Conservation (phyloP, 768 basidiomycete genomes). For the Lentinula detonsa region DNA sequence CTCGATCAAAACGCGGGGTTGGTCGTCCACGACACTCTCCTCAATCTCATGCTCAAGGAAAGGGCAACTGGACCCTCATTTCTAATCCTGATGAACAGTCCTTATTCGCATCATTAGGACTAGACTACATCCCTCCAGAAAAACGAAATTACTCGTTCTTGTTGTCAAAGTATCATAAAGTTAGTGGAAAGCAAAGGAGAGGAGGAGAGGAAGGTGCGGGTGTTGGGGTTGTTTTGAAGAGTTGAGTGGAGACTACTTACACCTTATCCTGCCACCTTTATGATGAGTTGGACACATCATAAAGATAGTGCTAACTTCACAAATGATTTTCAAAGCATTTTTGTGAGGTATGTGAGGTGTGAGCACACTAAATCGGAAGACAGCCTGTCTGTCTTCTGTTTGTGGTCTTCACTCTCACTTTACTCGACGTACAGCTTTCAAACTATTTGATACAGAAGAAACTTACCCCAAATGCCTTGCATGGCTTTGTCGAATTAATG, state of each 20-base stretch:
- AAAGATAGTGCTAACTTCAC: too few relatives aligned
- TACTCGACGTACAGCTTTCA: too few relatives aligned
- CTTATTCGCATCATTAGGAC: constrained; percentile 17
- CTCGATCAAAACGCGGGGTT: neutral
- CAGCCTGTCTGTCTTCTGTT: too few relatives aligned
- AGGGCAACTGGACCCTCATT: constrained; percentile 15
- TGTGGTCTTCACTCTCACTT: too few relatives aligned
- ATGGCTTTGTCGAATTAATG: too few relatives aligned
- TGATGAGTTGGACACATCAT: too few relatives aligned
- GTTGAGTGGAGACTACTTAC: neutral
- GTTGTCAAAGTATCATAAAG: neutral
- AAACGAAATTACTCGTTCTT: constrained; percentile 19
- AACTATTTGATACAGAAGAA: too few relatives aligned
- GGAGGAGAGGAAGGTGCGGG: neutral
- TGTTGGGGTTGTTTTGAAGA: neutral
- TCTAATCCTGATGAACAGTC: constrained; percentile 15
- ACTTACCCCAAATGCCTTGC: too few relatives aligned
- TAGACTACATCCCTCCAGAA: constrained; percentile 20
- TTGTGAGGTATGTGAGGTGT: too few relatives aligned
- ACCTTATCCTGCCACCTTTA: too few relatives aligned
- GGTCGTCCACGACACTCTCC: neutral
- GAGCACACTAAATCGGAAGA: too few relatives aligned
- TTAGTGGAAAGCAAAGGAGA: neutral
- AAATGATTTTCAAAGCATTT: too few relatives aligned
- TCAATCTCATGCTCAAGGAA: constrained; percentile 4